Evolutionary conservation across 2,329 filamentous ascomycete species (phyloP).

Genomic region (Apiospora kogelbergensis): DNA sequence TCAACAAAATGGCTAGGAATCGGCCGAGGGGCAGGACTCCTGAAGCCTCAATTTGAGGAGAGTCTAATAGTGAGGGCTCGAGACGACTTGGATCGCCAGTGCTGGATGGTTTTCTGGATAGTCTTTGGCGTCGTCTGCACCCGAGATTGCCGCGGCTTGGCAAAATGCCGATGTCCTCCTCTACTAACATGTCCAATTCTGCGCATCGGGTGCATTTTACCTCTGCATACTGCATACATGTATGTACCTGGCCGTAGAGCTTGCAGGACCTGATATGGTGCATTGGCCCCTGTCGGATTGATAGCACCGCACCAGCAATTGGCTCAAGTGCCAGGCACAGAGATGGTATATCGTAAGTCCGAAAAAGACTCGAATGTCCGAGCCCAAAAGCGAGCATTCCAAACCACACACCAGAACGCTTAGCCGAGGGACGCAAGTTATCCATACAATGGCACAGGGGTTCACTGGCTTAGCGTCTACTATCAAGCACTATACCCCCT

Average conservation of each 20-base stretch:
- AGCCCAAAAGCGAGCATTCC: background rate
- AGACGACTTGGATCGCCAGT: no score
- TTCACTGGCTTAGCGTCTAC: no score
- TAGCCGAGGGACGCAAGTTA: background rate
- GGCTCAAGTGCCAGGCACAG: background rate
- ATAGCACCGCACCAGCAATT: background rate
- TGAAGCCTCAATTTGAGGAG: background rate
- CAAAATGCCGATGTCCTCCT: background rate
- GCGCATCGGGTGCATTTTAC: background rate
- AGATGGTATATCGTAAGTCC: background rate
- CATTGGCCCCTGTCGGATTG: background rate
- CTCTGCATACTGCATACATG: background rate
- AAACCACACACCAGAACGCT: background rate
- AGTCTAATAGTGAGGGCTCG: background rate
- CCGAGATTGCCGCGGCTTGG: background rate
- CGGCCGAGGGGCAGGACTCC: background rate
- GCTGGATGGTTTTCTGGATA: background rate
- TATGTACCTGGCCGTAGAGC: background rate
- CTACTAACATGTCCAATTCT: background rate
- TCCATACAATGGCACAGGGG: background rate
- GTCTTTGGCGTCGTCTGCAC: background rate
- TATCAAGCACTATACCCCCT: no score
- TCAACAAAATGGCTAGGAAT: background rate
- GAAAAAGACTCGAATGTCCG: background rate
- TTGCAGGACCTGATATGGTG: background rate